These are phyloP conservation scores for Apiotrichum montevideense DNA, from an alignment of 1,284 basidiomycete species.

Conservation along the genomic window DNA sequence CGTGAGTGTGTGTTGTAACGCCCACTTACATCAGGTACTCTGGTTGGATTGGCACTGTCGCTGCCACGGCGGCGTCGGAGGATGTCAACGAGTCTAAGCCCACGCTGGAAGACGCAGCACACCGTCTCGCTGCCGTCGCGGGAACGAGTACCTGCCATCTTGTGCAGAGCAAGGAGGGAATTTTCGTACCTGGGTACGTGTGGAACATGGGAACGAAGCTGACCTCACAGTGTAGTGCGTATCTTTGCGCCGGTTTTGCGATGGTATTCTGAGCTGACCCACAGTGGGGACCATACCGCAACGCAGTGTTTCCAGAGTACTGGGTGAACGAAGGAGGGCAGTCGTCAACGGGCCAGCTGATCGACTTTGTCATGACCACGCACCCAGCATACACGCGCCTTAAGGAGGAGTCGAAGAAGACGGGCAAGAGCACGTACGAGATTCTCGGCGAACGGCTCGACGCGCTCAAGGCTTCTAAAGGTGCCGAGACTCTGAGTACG, in stretches of 20 bases:
- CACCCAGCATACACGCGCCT: conserved; percentile 77
- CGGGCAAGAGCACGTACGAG: conserved; percentile 48
- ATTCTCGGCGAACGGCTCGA: conserved; percentile 72
- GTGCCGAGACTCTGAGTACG: conserved; percentile 56
- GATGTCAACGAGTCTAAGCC: conserved; percentile 47
- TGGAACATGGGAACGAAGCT: background rate
- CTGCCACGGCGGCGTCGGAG: conserved; percentile 62
- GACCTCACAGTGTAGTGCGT: conserved; percentile 24
- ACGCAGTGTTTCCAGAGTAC: conserved; percentile 75
- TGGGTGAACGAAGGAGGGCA: conserved; percentile 99
- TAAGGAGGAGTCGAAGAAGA: conserved; percentile 52
- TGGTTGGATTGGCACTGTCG: conserved; percentile 97
- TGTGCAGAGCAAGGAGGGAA: conserved; percentile 69
- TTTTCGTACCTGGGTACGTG: conserved; percentile 70
- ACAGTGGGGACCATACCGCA: conserved; percentile 87
- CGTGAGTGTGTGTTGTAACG: conserved; percentile 51
- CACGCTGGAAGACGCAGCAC: conserved; percentile 64
- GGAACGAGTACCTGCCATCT: conserved; percentile 96
- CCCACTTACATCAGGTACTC: conserved; percentile 60
- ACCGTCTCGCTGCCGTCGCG: conserved; percentile 84
- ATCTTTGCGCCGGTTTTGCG: background rate
- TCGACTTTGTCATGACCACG: conserved; percentile 90
- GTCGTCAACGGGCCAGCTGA: conserved; percentile 95
- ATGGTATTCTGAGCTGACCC: background rate
- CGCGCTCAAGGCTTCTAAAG: conserved; percentile 56